A percentile compares a stretch with the other conserved stretches of the same genome.
phyloP scores from a whole-genome alignment of 805 yeast genomes.

The Saturnispora halmiae region DNA sequence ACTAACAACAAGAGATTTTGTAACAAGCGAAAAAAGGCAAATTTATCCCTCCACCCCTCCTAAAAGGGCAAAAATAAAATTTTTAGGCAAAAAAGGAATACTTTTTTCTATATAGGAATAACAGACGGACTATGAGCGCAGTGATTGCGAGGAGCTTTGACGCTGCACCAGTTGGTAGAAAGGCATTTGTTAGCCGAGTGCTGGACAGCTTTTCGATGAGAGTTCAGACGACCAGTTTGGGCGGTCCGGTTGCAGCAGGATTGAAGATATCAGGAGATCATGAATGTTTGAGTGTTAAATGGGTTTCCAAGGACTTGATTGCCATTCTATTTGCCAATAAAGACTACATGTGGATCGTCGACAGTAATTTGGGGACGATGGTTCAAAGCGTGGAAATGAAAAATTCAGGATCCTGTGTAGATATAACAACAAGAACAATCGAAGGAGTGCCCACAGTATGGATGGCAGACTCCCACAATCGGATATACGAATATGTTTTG shows the following conservation, averaged over 20 bases:
- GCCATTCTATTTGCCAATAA: constrained; percentile 3
- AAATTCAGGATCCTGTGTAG: constrained; percentile 1
- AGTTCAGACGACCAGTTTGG: constrained; percentile 7
- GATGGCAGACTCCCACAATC: constrained; percentile 10
- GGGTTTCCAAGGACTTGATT: constrained; percentile 2
- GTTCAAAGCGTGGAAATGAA: neutral
- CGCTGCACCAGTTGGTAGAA: neutral
- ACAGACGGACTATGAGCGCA: neutral
- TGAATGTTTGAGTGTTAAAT: neutral
- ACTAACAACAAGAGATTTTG: too few relatives aligned
- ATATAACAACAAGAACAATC: neutral
- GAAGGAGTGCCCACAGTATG: neutral
- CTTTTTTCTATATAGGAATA: neutral
- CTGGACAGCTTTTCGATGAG: constrained; percentile 10
- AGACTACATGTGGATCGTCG: constrained; percentile 4
- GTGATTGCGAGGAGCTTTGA: constrained; percentile 8
- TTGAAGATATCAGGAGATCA: constrained; percentile 3
- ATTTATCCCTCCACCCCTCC: neutral
- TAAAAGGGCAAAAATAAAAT: neutral
- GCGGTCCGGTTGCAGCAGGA: constrained; percentile 1
- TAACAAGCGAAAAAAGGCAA: neutral
- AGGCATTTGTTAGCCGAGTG: constrained; percentile 10
- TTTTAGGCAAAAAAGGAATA: neutral
- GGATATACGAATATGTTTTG: constrained; percentile 10
- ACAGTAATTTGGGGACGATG: constrained; percentile 2